Conservation (phyloP, 2,329 filamentous ascomycete species). For the Colletotrichum graminicola region DNA sequence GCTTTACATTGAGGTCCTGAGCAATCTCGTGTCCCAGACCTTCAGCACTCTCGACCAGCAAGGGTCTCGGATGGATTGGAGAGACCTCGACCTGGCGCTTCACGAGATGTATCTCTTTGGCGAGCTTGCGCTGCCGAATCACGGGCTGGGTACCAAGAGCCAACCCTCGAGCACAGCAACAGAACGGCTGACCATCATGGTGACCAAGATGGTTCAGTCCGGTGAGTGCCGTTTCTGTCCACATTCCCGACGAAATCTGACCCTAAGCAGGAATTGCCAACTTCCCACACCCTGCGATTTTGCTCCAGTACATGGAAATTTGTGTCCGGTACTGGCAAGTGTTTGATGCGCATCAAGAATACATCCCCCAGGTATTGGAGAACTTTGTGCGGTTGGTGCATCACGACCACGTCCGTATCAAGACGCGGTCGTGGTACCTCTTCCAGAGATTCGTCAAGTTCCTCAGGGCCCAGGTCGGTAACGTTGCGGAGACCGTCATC, state of each 20-base stretch:
- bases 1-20: constrained; percentile 90
- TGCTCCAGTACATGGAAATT: constrained; percentile 98
- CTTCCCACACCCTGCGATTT: constrained; percentile 90
- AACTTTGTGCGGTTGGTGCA: constrained; percentile 93
- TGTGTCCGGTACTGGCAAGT: constrained; percentile 94
- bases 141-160: constrained; percentile 87
- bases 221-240: constrained; percentile 65
- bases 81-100: constrained; percentile 92
- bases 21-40: constrained; percentile 87
- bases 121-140: constrained; percentile 89
- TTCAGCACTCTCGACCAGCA: constrained; percentile 84
- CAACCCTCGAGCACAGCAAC: constrained; percentile 83
- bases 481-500: constrained; percentile 91
- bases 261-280: constrained; percentile 76
- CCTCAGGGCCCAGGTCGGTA: constrained; percentile 84
- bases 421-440: constrained; percentile 94
- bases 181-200: constrained; percentile 88
- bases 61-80: constrained; percentile 86
- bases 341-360: constrained; percentile 85
- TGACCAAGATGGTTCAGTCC: constrained; percentile 94
- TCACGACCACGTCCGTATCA: constrained; percentile 87
- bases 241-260: constrained; percentile 45
- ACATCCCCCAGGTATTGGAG: constrained; percentile 89
- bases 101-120: constrained; percentile 97
- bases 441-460: constrained; percentile 95